Conservation (phyloP, 2,329 filamentous ascomycete species). For the Sclerotinia borealis region DNA sequence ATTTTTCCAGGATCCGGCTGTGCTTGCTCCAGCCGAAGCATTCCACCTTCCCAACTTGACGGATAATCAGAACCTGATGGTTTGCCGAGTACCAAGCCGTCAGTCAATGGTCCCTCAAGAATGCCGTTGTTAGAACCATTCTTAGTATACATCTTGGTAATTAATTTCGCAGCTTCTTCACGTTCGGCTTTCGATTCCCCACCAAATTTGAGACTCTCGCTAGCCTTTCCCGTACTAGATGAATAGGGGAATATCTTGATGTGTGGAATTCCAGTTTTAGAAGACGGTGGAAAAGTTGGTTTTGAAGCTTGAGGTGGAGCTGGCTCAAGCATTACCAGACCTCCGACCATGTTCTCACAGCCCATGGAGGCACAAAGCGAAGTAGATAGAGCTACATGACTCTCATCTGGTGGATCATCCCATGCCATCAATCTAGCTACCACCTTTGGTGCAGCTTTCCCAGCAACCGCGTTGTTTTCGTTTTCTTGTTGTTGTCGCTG, state of each 20-base stretch:
- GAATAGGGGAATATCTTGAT: conserved; percentile 80
- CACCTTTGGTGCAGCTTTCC: conserved; percentile 57
- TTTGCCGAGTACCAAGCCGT: conserved; percentile 70
- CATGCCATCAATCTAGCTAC: conserved; percentile 71
- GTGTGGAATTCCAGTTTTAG: conserved; percentile 43
- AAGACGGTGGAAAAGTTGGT: conserved; percentile 30
- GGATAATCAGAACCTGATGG: conserved; percentile 47
- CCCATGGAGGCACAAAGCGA: conserved; percentile 69
- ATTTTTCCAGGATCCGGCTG: conserved; percentile 42
- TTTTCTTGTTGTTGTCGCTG: conserved; percentile 62
- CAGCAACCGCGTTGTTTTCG: conserved; percentile 52
- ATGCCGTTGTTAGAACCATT: conserved; percentile 52
- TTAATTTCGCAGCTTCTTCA: conserved; percentile 67
- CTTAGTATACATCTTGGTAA: conserved; percentile 63
- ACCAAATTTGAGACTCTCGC: conserved; percentile 73
- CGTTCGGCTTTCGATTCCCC: conserved; percentile 79
- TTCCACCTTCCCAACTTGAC: conserved; percentile 73
- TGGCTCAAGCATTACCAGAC: conserved; percentile 79
- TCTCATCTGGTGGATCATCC: conserved; percentile 80
- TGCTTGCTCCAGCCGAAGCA: conserved; percentile 69
- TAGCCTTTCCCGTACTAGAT: conserved; percentile 46
- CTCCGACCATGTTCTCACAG: conserved; percentile 69
- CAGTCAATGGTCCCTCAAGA: conserved; percentile 78
- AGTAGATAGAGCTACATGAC: conserved; percentile 73
- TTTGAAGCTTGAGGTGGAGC: conserved; percentile 47